Evolutionary conservation across 1,139 yeast species (phyloP), one percentile per base, ranked within the genome.

Genomic region (Candida sp.): DNA sequence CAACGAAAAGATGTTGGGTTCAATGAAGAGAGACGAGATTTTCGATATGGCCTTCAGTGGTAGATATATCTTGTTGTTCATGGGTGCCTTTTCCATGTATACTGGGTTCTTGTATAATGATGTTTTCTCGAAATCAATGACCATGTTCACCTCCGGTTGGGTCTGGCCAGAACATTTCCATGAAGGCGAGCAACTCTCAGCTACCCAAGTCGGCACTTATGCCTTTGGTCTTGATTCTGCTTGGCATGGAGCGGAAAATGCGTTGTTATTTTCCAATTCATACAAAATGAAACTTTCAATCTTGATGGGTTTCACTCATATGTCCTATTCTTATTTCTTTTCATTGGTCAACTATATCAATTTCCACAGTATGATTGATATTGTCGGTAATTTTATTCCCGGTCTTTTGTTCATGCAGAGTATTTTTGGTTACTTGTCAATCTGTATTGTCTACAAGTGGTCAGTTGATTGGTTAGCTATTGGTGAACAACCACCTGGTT

Each of bases 241-340:
- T 1, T 86, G 95, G 95, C 95, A 86, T 60, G 91, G 93, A 21
- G 71, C 93, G 36, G 95, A 86, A 54, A 86, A 86, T 61, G 81
- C 82, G 6, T 71, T 86, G 50, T 67, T 86, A 46, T 86, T 86
- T 62, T 74, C 89, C 27, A 86, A 86, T 63, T 86, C 93, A 0
- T 86, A 84, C 64, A 86, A 86, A 66, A 86, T 86, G 95, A 86
- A 86, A 57, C 69, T 86, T 48, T 85, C 93, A 2, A 82, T 86
- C 46, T 73, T 86, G 55, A 82, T 86, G 87, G 95, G 95, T 22
- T 86, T 81, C 61, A 63, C 75, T 41, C 95, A 86, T 62, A 86
- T 86, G 95, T 64, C 87, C 1, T 86, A 86, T 61, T 84, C 91
- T 3, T 82, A 75, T 62, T 58, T 76, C 56, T 85, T 86, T 55